A percentile compares a stretch with the other conserved stretches of the same genome.
Evolutionary conservation across 23 red algal species (phyloP).

Genomic region (Gracilaria domingensis): DNA sequence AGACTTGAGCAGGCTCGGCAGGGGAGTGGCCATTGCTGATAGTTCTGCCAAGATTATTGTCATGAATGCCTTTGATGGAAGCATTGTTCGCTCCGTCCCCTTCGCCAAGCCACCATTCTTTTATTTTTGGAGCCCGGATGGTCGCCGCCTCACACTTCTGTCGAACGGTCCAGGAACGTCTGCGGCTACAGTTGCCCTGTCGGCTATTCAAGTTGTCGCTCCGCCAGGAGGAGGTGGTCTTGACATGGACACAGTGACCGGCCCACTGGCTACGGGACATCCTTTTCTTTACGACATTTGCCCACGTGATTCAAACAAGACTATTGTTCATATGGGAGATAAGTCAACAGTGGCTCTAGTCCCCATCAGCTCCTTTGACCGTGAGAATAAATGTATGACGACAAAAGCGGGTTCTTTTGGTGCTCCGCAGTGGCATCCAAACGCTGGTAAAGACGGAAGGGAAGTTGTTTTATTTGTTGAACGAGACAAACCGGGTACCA

Average conservation of each 20-base stretch:
- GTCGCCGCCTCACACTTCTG: conserved; percentile 62
- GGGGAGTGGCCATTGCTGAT: conserved; percentile 53
- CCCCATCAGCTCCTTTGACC: conserved; percentile 12
- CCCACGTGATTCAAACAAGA: conserved; percentile 53
- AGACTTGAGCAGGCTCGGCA: conserved; percentile 18
- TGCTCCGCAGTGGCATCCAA: conserved; percentile 74
- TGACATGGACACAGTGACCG: conserved; percentile 69
- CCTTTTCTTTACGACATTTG: conserved; percentile 75
- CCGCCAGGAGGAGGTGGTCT: conserved; percentile 64
- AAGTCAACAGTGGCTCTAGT: conserved; percentile 46
- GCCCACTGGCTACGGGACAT: conserved; percentile 58
- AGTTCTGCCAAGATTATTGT: conserved; percentile 59
- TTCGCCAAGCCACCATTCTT: conserved; percentile 74
- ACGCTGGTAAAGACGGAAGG: conserved; percentile 49
- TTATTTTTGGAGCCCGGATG: conserved; percentile 73
- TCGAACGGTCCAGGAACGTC: conserved; percentile 49
- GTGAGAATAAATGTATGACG: conserved; percentile 23
- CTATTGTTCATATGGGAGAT: conserved; percentile 72
- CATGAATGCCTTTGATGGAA: conserved; percentile 74
- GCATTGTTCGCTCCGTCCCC: conserved; percentile 44
- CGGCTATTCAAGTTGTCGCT: conserved; percentile 62
- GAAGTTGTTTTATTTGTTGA: conserved; percentile 75
- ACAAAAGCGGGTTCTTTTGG: conserved; percentile 61
- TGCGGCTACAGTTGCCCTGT: conserved; percentile 41
- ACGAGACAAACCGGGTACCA: not conserved